A percentile compares a stretch with the other conserved stretches of the same genome.
phyloP scores from a whole-genome alignment of 768 basidiomycete species.

The Phanerochaete carnosa region DNA sequence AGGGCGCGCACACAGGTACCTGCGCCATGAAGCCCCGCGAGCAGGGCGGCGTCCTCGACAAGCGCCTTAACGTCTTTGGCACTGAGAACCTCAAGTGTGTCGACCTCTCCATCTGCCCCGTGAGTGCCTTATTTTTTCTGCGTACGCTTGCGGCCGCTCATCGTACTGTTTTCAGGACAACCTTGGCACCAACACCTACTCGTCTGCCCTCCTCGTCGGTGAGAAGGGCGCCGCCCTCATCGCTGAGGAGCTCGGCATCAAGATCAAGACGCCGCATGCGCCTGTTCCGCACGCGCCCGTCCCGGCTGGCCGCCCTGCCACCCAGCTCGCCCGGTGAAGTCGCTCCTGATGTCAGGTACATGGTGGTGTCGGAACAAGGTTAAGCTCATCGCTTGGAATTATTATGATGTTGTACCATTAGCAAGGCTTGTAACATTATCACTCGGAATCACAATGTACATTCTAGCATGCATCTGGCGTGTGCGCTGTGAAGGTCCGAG shows the following conservation, averaged over 20 bases:
- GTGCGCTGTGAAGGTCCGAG: no score
- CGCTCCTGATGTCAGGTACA: background rate
- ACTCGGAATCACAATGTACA: background rate
- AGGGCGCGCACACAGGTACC: slow-evolving; percentile 12
- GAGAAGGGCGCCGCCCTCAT: slow-evolving; percentile 66
- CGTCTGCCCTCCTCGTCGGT: slow-evolving; percentile 63
- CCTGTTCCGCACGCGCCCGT: slow-evolving; percentile 65
- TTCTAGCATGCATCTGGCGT: background rate
- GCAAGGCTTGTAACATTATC: slow-evolving; percentile 3
- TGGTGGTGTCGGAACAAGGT: background rate
- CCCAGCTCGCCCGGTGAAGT: slow-evolving; percentile 21
- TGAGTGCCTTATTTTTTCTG: slow-evolving; percentile 29
- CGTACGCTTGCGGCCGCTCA: background rate
- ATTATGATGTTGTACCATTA: background rate
- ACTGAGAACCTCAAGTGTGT: slow-evolving; percentile 65
- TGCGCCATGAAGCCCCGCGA: slow-evolving; percentile 64
- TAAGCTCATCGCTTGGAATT: no score
- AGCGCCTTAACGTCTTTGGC: slow-evolving; percentile 59
- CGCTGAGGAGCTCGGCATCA: slow-evolving; percentile 63
- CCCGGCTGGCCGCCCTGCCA: slow-evolving; percentile 24
- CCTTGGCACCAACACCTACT: slow-evolving; percentile 71
- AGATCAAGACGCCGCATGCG: slow-evolving; percentile 60
- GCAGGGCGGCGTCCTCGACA: slow-evolving; percentile 65
- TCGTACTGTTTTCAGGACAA: slow-evolving; percentile 47
- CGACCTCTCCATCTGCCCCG: slow-evolving; percentile 72